Base-by-base conservation (phyloP, 2,329 filamentous ascomycete species). In the Fusarium domesticum region DNA sequence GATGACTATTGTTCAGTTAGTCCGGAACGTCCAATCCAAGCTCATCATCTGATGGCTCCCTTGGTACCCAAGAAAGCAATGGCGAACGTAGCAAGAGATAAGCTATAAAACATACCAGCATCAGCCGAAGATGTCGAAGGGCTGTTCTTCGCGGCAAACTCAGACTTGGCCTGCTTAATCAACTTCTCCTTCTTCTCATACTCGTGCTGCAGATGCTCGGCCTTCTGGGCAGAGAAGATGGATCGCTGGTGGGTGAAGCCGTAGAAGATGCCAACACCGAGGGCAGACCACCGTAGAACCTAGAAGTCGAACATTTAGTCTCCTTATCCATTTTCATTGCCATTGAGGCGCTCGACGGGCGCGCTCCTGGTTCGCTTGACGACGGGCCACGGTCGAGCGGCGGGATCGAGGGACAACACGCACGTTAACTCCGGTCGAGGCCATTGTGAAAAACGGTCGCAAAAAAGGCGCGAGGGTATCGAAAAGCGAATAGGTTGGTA, bases 221-320 rank as follows among this genome's bases (percentile, higher is more conserved):
- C 72, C 73, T 84, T 87, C 65, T 90, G 83, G 63, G 80, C 71
- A 45, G 87, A 71, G 59, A 75, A 84, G 70, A 98, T 85, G 52
- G 82, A 80, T 65, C 85, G 78, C 77, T 98, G 93, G 77, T 96
- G 92, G 72, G 85, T 88, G 77, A 96, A 83, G 70, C 93, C 93
- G 77, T 98, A 98, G 75, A 96, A 85, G 68, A 97, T 76, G 69
- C 93, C 93, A 64, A 89, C 78, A 65, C 84, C 87, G 59, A 98
- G 87, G 68, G 91, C 91, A 66, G 90, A 92, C 81, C 92, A 98
- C 74, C 93, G 91, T 71, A 97, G 82, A 71, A 98, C 92, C 93
- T 98, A 71, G 40, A 61, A 47, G 53, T 37, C 23, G 42, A 43
- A 57, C 52, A 61, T 63, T 66, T 63, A 66, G 59, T 51, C 44